Percentiles rank a stretch among this genome's conserved stretches.
phyloP scores from a whole-genome alignment of 2,329 filamentous ascomycete species.

The Capronia coronata region DNA sequence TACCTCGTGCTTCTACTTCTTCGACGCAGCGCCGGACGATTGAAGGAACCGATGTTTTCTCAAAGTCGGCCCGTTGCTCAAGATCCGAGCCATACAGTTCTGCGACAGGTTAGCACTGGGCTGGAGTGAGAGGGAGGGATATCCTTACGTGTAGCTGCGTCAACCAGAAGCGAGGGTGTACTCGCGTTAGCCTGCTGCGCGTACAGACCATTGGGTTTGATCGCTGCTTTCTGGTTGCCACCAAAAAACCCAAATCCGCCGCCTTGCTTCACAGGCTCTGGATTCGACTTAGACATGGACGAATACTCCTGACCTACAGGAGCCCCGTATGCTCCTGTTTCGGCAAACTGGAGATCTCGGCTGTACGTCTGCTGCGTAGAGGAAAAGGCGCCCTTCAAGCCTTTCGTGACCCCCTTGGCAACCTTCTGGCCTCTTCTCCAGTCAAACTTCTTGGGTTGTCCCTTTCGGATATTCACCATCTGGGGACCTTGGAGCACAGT shows the following conservation, averaged over 20 bases:
- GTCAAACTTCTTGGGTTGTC: slow-evolving; percentile 92
- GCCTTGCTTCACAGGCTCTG: slow-evolving; percentile 45
- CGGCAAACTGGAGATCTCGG: slow-evolving; percentile 49
- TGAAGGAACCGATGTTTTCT: slow-evolving; percentile 80
- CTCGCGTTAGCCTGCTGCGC: slow-evolving; percentile 41
- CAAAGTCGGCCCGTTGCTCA: slow-evolving; percentile 74
- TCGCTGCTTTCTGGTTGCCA: slow-evolving; percentile 43
- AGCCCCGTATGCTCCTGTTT: slow-evolving; percentile 62
- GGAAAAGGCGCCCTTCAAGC: slow-evolving; percentile 84
- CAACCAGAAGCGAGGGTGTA: slow-evolving; percentile 37
- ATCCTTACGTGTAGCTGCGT: slow-evolving; percentile 36
- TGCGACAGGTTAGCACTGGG: slow-evolving; percentile 27
- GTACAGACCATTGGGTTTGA: slow-evolving; percentile 29
- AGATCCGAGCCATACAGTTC: slow-evolving; percentile 85
- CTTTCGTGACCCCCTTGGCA: slow-evolving; percentile 89
- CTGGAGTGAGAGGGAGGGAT: not conserved
- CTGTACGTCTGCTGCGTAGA: slow-evolving; percentile 48
- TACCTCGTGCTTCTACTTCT: slow-evolving; percentile 85
- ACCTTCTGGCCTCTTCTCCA: slow-evolving; percentile 98
- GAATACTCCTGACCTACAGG: slow-evolving; percentile 34
- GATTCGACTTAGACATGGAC: slow-evolving; percentile 26
- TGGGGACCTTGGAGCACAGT: slow-evolving; percentile 69
- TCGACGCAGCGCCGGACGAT: slow-evolving; percentile 92
- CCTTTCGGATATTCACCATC: slow-evolving; percentile 90
- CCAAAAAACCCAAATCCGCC: slow-evolving; percentile 70